Evolutionary conservation across 2,329 filamentous ascomycete species (phyloP), one percentile per base, ranked within the genome.

Genomic region (Emericellopsis atlantica): DNA sequence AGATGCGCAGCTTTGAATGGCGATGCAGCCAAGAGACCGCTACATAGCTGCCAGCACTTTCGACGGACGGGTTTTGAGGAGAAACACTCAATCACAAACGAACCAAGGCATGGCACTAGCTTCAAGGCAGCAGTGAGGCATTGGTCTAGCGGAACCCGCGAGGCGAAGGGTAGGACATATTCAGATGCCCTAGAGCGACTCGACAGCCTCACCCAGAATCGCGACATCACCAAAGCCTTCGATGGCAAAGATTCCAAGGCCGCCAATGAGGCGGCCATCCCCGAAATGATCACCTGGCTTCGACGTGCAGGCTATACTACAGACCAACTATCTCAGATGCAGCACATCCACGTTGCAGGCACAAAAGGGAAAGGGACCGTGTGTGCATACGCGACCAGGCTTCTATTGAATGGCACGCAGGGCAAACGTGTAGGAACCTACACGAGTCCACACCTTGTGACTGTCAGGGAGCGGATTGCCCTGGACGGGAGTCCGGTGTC

Each of bases 331-430:
- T 51, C 59, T 11, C 48, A 52, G 4, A 59, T 73, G 40, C 61
- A 60, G 14, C 71, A 70, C 48, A 77, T 96, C 45, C 90, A 96
- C 56, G 79, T 96, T 36, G 85, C 90, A 1, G 90, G 90, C 11
- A 95, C 89, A 5, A 96, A 95, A 59, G 90, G 90, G 45, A 96
- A 95, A 59, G 89, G 89, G 33, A 92, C 85, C 3, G 88, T 87
- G 1, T 86, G 84, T 48, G 83, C 89, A 9, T 90, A 89, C 57
- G 74, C 87, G 16, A 86, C 87, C 12, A 80, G 80, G 3, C 84
- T 94, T 46, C 67, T 95, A n/a, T 64, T 69, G 4, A 65, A 52
- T 43, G 10, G 16, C 16, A 29, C 21, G 12, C 59, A 36, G 4
- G 39, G 23, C 4, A 29, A 32, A 46, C 53, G 49, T 58, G 59